Evolutionary conservation across 2,329 filamentous ascomycete species (phyloP).

Genomic region (Hansfordia pulvinata): DNA sequence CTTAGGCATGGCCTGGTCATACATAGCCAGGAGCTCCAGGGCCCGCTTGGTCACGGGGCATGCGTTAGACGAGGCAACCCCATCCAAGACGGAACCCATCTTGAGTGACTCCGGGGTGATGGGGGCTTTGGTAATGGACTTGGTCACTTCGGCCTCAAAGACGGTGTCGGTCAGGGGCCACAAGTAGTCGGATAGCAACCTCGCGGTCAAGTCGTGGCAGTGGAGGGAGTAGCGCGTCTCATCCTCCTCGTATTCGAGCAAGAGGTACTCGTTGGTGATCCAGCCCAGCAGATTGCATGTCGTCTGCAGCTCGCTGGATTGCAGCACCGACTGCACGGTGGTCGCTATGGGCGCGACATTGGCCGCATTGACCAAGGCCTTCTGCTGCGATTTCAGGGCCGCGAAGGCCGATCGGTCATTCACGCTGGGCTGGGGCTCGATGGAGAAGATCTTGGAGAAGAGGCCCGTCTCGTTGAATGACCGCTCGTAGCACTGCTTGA

Average conservation of each 20-base stretch:
- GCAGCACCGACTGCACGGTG: conserved; percentile 33
- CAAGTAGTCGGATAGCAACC: conserved; percentile 40
- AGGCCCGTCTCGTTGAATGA: conserved; percentile 39
- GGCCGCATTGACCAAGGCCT: conserved; percentile 36
- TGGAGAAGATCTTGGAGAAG: conserved; percentile 39
- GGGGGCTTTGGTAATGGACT: conserved; percentile 35
- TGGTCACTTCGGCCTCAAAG: conserved; percentile 42
- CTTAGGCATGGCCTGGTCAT: conserved; percentile 51
- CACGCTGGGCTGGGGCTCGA: conserved; percentile 38
- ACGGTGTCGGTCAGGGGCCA: conserved; percentile 41
- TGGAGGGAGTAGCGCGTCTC: conserved; percentile 35
- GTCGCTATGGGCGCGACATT: conserved; percentile 39
- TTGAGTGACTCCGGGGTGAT: conserved; percentile 33
- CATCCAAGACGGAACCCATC: conserved; percentile 33
- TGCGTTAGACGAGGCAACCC: conserved; percentile 39
- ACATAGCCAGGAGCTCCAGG: conserved; percentile 44
- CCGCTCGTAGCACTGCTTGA: conserved; percentile 47
- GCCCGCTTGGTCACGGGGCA: conserved; percentile 44
- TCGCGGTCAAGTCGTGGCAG: conserved; percentile 40
- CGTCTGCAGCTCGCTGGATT: conserved; percentile 30
- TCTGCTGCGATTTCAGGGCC: conserved; percentile 32
- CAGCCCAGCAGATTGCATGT: conserved; percentile 43
- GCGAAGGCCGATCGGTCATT: conserved; percentile 35
- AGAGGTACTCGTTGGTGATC: conserved; percentile 43
- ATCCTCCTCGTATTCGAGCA: conserved; percentile 42